phyloP scores from a whole-genome alignment of 2,329 filamentous ascomycete genomes.

The Rachicladosporium sp. region DNA sequence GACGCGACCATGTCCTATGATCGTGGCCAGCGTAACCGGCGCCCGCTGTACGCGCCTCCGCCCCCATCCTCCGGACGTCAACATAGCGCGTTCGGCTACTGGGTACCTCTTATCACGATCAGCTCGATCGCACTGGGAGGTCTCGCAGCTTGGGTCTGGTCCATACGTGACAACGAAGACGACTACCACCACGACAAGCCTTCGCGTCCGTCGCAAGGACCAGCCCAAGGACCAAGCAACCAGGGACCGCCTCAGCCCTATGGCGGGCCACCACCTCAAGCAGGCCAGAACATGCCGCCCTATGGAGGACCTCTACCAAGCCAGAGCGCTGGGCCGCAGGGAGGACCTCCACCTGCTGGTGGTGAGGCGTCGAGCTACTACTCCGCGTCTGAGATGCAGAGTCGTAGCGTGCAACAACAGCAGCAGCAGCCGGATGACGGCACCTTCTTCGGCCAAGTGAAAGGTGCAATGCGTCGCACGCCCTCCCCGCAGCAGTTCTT shows the following conservation, averaged over 20 bases:
- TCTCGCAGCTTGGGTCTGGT: constrained; percentile 86
- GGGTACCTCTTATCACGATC: constrained; percentile 78
- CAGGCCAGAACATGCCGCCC: constrained; percentile 7
- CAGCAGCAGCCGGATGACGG: constrained; percentile 7
- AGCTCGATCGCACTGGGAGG: constrained; percentile 79
- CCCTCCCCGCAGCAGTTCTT: constrained; percentile 82
- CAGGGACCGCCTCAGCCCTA: constrained; percentile 10
- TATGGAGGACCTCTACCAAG: constrained; percentile 11
- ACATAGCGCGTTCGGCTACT: constrained; percentile 58
- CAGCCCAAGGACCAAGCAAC: constrained; percentile 8
- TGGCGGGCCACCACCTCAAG: constrained; percentile 9
- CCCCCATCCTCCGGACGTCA: constrained; percentile 33
- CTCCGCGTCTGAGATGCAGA: constrained; percentile 4
- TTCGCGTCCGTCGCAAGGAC: constrained; percentile 15
- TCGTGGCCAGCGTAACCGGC: constrained; percentile 38
- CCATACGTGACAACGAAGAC: constrained; percentile 64
- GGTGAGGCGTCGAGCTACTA: constrained; percentile 21
- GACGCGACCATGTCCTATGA: constrained; percentile 36
- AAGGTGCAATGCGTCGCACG: constrained; percentile 67
- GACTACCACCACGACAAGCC: constrained; percentile 35
- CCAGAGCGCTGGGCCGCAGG: constrained; percentile 15
- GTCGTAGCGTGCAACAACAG: constrained; percentile 2
- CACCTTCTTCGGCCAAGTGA: constrained; percentile 45
- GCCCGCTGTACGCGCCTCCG: constrained; percentile 27
- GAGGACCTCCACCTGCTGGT: constrained; percentile 14